A percentile compares a stretch with the other conserved stretches of the same genome.
These are phyloP conservation scores for Leucocoprinus leucothites DNA, from an alignment of 768 basidiomycete species.

Conservation along the genomic window DNA sequence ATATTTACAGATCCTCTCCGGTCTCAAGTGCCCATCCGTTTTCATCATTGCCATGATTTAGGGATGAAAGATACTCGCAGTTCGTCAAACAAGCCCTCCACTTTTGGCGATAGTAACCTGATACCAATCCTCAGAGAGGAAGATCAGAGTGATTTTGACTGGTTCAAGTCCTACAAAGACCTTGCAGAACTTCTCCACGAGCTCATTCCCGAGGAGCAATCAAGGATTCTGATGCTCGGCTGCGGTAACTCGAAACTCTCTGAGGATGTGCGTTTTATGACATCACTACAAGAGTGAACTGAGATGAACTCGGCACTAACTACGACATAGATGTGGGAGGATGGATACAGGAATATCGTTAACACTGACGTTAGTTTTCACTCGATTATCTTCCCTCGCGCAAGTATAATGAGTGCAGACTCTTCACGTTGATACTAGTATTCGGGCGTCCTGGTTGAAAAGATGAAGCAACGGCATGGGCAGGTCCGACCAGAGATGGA, in stretches of 20 bases:
- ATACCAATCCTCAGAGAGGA: constrained; percentile 42
- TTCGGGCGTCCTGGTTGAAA: constrained; percentile 68
- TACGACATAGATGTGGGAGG: constrained; percentile 72
- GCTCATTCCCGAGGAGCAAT: constrained; percentile 57
- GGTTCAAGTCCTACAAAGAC: constrained; percentile 83
- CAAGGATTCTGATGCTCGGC: constrained; percentile 74
- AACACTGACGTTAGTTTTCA: constrained; percentile 64
- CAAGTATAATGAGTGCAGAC: neutral
- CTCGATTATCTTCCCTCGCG: neutral
- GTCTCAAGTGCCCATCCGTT: neutral
- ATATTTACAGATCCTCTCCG: neutral
- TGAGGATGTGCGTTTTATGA: constrained; percentile 53
- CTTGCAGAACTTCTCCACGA: constrained; percentile 58
- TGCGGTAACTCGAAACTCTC: constrained; percentile 84
- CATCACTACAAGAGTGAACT: neutral
- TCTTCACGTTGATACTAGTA: constrained; percentile 43
- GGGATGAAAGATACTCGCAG: constrained; percentile 72
- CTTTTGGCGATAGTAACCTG: neutral
- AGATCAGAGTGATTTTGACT: constrained; percentile 67
- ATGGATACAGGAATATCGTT: constrained; percentile 77
- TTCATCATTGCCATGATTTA: constrained; percentile 27
- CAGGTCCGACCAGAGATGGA: constrained; percentile 60
- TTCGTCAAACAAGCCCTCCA: constrained; percentile 27
- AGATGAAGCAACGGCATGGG: constrained; percentile 61
- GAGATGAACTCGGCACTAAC: neutral